Base-by-base conservation (phyloP, 345 rosid genomes). In the Rhodomyrtus tomentosa region DNA sequence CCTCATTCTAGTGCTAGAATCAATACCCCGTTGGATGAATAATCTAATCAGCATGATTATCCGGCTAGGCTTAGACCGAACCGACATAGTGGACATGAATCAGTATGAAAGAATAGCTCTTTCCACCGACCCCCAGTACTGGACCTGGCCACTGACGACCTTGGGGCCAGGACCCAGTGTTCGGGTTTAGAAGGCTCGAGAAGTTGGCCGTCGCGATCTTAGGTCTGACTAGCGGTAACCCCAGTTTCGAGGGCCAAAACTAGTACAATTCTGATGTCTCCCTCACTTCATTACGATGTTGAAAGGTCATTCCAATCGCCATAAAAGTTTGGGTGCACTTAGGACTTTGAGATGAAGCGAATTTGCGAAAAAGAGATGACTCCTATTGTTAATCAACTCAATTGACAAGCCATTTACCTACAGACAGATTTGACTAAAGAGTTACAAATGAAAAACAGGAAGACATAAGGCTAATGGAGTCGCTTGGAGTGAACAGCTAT, bases 401-500 rank as follows among this genome's bases (percentile, higher is more conserved):
- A 16, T 32, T 62, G 74, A 16, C 74, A 62, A 29, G 74, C 32
- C 12, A 62, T 62, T 62, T 59, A 62, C 74, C 42, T 29, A 62
- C 83, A 82, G 59, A 54, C 83, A 24, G 42, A 53, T n/a, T 4
- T 54, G 16, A 52, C 54, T 53, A 81, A 50, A 81, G 48, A 55
- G 42, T n/a, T 29, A 25, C 55, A 72, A 62, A 45, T 62, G 59
- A 56, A 54, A 81, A 88, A 53, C 90, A 94, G 96, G 94, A 93
- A 76, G 98, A 94, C 72, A 73, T 93, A 79, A 89, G 89, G 59
- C 88, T 93, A 50, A 94, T 93, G 98, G 86, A 84, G 15, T 79
- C 82, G 45, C 89, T 94, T 40, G 96, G 96, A 51, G 92, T 91
- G 80, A 88, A 92, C 83, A 92, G 95, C 89, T 95, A 93, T 59